Conservation (phyloP, 129 eudicot species). For the Oenanthe sinensis region DNA sequence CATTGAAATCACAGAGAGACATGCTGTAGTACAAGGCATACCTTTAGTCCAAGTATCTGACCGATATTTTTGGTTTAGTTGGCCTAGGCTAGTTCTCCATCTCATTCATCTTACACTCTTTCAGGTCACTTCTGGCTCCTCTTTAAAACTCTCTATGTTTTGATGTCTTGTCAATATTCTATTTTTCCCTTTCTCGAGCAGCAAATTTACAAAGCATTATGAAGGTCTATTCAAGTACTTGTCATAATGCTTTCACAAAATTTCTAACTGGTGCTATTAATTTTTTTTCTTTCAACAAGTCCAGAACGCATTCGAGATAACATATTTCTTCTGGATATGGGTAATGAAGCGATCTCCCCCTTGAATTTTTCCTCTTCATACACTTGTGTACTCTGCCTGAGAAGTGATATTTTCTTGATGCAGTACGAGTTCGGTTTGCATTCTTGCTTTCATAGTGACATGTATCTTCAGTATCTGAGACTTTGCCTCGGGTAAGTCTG, state of each 20-base stretch:
- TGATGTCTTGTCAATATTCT: background rate
- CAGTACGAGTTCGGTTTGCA: constrained; percentile 88
- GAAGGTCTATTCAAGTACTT: background rate
- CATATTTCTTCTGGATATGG: constrained; percentile 88
- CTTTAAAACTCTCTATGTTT: background rate
- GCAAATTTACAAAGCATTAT: background rate
- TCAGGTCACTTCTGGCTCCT: constrained; percentile 32
- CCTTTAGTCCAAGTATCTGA: constrained; percentile 89
- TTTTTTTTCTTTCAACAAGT: constrained; percentile 6
- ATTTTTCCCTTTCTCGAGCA: background rate
- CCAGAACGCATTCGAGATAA: constrained; percentile 95
- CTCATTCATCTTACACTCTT: constrained; percentile 87
- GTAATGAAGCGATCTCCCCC: constrained; percentile 30
- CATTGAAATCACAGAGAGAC: constrained; percentile 81
- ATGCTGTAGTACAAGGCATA: constrained; percentile 85
- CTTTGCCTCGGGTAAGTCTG: constrained; percentile 57
- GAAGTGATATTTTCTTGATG: constrained; percentile 13
- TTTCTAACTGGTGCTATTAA: background rate
- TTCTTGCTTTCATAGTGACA: constrained; percentile 62
- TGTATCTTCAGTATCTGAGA: constrained; percentile 40
- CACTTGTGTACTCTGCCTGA: background rate
- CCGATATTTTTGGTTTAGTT: constrained; percentile 72
- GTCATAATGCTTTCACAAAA: background rate
- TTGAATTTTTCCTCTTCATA: background rate
- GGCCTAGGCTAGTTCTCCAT: constrained; percentile 56